Percentiles rank a stretch among this genome's conserved stretches.
Evolutionary conservation across 441 rosid species (phyloP).

Genomic region (Biscutella laevigata): DNA sequence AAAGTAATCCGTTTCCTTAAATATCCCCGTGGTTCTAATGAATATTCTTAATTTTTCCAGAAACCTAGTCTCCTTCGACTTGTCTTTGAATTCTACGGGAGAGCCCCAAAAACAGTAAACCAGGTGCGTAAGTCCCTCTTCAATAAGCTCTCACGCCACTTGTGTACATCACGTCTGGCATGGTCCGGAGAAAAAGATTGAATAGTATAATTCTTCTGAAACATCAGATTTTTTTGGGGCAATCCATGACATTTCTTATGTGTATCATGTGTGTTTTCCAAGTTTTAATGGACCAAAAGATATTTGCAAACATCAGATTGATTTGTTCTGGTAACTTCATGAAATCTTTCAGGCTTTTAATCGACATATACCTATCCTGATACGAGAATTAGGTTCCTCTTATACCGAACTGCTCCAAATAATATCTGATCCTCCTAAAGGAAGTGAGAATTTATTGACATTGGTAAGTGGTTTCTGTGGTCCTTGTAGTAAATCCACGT

Average conservation of each 20-base stretch:
- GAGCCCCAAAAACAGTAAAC: slow-evolving; percentile 76
- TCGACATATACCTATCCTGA: slow-evolving; percentile 81
- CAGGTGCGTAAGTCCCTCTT: slow-evolving; percentile 45
- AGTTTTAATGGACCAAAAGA: slow-evolving; percentile 11
- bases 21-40: slow-evolving; percentile 19
- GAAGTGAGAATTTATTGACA: slow-evolving; percentile 93
- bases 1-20: slow-evolving; percentile 6
- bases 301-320: not conserved
- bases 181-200: not conserved
- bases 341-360: slow-evolving; percentile 62
- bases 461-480: slow-evolving; percentile 43
- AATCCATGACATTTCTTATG: not conserved
- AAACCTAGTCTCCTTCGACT: slow-evolving; percentile 82
- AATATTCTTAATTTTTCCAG: slow-evolving; percentile 34
- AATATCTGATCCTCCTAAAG: slow-evolving; percentile 94
- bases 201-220: not conserved
- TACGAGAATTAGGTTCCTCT: slow-evolving; percentile 84
- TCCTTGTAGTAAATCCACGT: slow-evolving; percentile 9
- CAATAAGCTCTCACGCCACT: not conserved
- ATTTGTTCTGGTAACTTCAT: slow-evolving; percentile 12
- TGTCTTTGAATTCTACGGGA: slow-evolving; percentile 67
- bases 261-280: not conserved
- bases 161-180: slow-evolving; percentile 6
- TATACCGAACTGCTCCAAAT: slow-evolving; percentile 63
- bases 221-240: not conserved